phyloP scores from a whole-genome alignment of 139 green algal genomes.

The Chlorella sp. region DNA sequence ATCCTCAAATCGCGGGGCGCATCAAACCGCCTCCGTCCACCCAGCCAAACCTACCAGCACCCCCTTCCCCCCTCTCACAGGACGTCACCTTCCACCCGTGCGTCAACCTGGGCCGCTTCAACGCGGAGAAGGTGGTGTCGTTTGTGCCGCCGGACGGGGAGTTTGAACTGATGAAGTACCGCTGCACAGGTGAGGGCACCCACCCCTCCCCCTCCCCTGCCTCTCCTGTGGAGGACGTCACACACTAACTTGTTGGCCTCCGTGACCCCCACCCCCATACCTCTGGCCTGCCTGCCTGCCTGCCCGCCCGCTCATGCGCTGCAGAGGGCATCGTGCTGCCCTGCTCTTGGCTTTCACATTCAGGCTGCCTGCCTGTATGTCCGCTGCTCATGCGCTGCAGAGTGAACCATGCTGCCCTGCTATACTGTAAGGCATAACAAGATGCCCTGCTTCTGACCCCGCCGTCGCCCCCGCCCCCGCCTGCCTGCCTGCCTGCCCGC shows the following conservation, averaged over 20 bases:
- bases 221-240: not conserved
- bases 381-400: slow-evolving; percentile 28
- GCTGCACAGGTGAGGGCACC: slow-evolving; percentile 49
- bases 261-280: not conserved
- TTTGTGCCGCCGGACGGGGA: slow-evolving; percentile 97
- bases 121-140: slow-evolving; percentile 80
- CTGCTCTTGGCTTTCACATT: slow-evolving; percentile 35
- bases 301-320: not conserved
- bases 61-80: slow-evolving; percentile 25
- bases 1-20: too few relatives aligned
- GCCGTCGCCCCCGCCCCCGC: too few relatives aligned
- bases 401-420: slow-evolving; percentile 89
- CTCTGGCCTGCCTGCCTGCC: not conserved
- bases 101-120: slow-evolving; percentile 90
- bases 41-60: too few relatives aligned
- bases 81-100: slow-evolving; percentile 97
- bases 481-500: too few relatives aligned
- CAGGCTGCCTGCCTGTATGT: too few relatives aligned
- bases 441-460: too few relatives aligned
- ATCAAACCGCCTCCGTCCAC: too few relatives aligned
- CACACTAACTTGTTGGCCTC: not conserved
- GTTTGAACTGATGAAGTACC: slow-evolving; percentile 96
- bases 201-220: too few relatives aligned
- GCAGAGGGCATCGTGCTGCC: slow-evolving; percentile 89
- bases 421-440: too few relatives aligned